Base-by-base conservation (phyloP, 805 yeast genomes). In the Wickerhamiella qilinensis region DNA sequence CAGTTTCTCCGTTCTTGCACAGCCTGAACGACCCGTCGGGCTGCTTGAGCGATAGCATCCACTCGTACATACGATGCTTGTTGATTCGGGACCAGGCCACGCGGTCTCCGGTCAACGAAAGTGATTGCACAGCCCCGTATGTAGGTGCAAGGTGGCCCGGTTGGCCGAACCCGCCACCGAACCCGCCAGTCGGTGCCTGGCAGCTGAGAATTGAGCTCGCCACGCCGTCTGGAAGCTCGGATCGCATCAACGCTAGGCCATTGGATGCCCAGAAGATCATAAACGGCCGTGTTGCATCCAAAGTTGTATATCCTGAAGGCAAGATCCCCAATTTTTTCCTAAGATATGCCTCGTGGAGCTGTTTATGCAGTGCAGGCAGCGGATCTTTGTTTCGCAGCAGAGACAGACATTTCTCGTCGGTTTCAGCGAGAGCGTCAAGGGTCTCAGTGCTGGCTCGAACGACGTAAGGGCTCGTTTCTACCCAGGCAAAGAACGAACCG, bases 221-320 rank as follows among this genome's bases (percentile, higher is more conserved):
- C 2, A 45, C 40, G 1, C 62, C 33, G 35, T 41, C 44, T 38
- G 37, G 27, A 37, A 49, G 27, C 2, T 54, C 59, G n/a, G 43
- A 57, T 1, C 67, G 67, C 21, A 77, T 44, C 1, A 73, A 39
- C 2, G 54, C 47, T 33, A 66, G 48, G 0, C 76, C 64, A 52
- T 83, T 84, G 33, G 70, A 53, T 5, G 77, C 58, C 98, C 98
- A 91, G 54, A 80, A 88, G 1, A 81, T 42, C 51, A 88, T 60
- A 97, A 97, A 91, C 0, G 94, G 75, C 43, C 78, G 85, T n/a
- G 91, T 80, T 0, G 96, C 91, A 56, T 88, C 96, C 35, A 83
- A n/a, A n/a, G n/a, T n/a, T n/a, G n/a, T n/a, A n/a, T n/a, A n/a
- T n/a, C 55, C 60, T 2, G 58, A 45, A 0, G 85, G 80, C 20